Conservation (phyloP, 139 green algal species). For the Chlorella sp. region DNA sequence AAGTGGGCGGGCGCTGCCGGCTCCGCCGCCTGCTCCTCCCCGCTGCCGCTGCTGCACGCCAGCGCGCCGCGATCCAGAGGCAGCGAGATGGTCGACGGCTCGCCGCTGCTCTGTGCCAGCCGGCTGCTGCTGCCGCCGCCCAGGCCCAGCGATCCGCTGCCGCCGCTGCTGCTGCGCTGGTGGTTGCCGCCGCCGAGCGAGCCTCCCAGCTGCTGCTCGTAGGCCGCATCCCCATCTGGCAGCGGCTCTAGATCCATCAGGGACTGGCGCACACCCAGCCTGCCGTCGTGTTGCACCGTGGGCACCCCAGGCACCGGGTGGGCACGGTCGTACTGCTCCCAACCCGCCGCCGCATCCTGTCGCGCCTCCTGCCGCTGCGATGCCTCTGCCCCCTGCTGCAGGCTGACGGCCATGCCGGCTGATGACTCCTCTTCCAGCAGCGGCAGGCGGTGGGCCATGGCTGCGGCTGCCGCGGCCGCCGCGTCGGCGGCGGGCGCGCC, state of each 20-base stretch:
- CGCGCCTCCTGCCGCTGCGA: not conserved
- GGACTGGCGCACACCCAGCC: conserved; percentile 24
- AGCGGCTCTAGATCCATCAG: conserved; percentile 23
- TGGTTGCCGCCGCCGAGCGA: not conserved
- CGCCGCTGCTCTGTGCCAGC: too few relatives aligned
- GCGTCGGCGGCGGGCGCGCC: not conserved
- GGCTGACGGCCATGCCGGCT: not conserved
- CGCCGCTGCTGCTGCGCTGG: not conserved
- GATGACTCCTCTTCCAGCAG: not conserved
- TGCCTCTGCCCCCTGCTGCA: not conserved
- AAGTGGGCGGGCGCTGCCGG: not conserved
- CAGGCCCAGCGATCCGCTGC: too few relatives aligned
- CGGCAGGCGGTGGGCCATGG: not conserved
- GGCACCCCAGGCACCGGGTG: conserved; percentile 23
- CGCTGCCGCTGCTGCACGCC: not conserved
- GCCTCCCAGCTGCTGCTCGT: not conserved
- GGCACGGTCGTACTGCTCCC: not conserved
- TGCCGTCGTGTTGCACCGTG: conserved; percentile 13
- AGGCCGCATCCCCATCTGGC: not conserved
- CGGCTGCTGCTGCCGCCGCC: too few relatives aligned
- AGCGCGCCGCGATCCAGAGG: too few relatives aligned
- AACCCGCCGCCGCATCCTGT: not conserved
- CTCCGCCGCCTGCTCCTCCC: not conserved
- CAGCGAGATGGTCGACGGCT: too few relatives aligned
- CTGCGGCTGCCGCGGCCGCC: not conserved